Base-by-base conservation (phyloP, 2,329 filamentous ascomycete species). In the Mycocentrospora acerina region DNA sequence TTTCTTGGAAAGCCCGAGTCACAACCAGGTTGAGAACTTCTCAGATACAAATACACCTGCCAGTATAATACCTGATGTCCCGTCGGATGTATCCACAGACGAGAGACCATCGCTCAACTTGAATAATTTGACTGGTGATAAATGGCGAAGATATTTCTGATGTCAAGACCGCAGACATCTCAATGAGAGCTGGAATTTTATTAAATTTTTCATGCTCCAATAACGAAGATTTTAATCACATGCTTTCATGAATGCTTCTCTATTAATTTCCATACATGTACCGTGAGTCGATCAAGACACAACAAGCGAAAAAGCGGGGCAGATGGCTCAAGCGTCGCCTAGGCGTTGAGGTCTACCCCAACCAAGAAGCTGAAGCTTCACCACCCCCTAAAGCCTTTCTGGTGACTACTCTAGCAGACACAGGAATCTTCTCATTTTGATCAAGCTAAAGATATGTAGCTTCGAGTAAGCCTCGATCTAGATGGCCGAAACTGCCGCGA, bases 101-200 rank as follows among this genome's bases (percentile, higher is more conserved):
- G n/a, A 19, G 8, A 6, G 8, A 3, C 7, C 15, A 17, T 27
- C 17, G n/a, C 14, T 17, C 3, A 13, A 28, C 1, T n/a, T n/a
- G n/a, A n/a, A n/a, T n/a, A n/a, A n/a, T n/a, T n/a, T n/a, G n/a
- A n/a, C n/a, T n/a, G n/a, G n/a, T n/a, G 40, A 46, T 24, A 24
- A 37, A 39, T 52, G 46, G 46, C 38, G 48, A 15, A 52, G 47
- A 35, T 52, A 52, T 25, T 52, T 52, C 31, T 52, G 28, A n/a
- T n/a, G n/a, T n/a, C n/a, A n/a, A n/a, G n/a, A n/a, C n/a, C n/a
- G n/a, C n/a, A n/a, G n/a, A 42, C 19, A 8, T 12, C 12, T 18
- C 12, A 29, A n/a, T 24, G 13, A 29, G 9, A 4, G 11, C 14
- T 11, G 22, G 4, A 18, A 15, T 14, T 9, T 15, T 15, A 13